Conservation (phyloP, 2,329 filamentous ascomycete genomes). For the Colletotrichum brevisporum region DNA sequence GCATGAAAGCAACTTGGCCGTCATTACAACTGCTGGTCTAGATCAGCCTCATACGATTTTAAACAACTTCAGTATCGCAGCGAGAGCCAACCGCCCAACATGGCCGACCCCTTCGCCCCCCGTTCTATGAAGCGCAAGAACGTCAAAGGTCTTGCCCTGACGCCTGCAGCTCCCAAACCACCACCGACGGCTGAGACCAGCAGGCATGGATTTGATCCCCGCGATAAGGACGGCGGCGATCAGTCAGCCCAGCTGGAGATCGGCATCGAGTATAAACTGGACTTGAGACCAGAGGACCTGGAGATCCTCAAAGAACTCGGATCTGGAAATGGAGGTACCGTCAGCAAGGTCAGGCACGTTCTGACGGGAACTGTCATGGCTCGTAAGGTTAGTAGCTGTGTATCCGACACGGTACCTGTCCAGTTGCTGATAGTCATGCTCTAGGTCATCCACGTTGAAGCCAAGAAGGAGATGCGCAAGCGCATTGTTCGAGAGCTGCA, state of each 20-base stretch:
- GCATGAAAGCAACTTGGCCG: slow-evolving; percentile 14
- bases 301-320: slow-evolving; percentile 95
- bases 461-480: slow-evolving; percentile 96
- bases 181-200: slow-evolving; percentile 81
- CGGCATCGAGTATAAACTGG: slow-evolving; percentile 95
- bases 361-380: slow-evolving; percentile 98
- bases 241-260: slow-evolving; percentile 85
- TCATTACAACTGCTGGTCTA: slow-evolving; percentile 23
- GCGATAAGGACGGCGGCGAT: slow-evolving; percentile 71
- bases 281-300: slow-evolving; percentile 91
- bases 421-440: neutral
- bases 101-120: slow-evolving; percentile 75
- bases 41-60: slow-evolving; percentile 5
- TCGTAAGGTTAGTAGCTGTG: slow-evolving; percentile 78
- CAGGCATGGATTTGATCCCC: slow-evolving; percentile 71
- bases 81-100: slow-evolving; percentile 51
- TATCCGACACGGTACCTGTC: slow-evolving; percentile 6
- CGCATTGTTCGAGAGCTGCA: slow-evolving; percentile 97
- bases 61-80: neutral
- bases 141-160: slow-evolving; percentile 93
- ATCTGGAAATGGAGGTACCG: slow-evolving; percentile 95
- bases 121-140: slow-evolving; percentile 99
- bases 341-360: slow-evolving; percentile 97
- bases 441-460: slow-evolving; percentile 97
- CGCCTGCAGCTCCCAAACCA: slow-evolving; percentile 80